These are phyloP conservation scores for Plantago major DNA, from an alignment of 257 asterid genomes.

Conservation along the genomic window DNA sequence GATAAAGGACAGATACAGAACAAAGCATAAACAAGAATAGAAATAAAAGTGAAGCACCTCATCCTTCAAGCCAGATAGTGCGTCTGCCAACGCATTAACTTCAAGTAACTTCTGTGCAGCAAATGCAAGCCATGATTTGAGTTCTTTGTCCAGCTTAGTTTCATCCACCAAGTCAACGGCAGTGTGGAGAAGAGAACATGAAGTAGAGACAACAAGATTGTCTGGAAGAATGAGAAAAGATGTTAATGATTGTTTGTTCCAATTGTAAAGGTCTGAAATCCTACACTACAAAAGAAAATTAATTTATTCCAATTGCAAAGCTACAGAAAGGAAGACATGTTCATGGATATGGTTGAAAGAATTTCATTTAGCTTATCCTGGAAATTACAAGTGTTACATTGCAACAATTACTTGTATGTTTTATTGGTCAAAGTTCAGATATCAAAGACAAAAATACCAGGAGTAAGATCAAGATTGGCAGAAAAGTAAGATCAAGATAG, in stretches of 20 bases:
- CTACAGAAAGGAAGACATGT: too few species aligned
- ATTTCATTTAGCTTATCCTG: too few species aligned
- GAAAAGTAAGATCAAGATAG: too few species aligned
- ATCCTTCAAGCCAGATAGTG: not conserved
- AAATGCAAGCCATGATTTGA: slow-evolving; percentile 3
- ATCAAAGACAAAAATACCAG: too few species aligned
- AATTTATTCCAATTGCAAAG: too few species aligned
- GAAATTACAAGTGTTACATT: too few species aligned
- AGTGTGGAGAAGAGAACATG: slow-evolving; percentile 79
- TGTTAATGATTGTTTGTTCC: not conserved
- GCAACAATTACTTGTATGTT: too few species aligned
- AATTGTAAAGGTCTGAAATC: not conserved
- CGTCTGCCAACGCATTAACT: slow-evolving; percentile 2
- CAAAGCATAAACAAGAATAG: not conserved
- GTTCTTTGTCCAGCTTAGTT: slow-evolving; percentile 41
- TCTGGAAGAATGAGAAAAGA: slow-evolving; percentile 31
- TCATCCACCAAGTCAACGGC: slow-evolving; percentile 77
- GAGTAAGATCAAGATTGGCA: too few species aligned
- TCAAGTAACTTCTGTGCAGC: slow-evolving; percentile 4
- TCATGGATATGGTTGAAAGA: too few species aligned
- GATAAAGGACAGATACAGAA: too few species aligned
- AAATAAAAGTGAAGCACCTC: not conserved
- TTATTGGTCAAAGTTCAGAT: too few species aligned
- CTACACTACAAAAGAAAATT: not conserved
- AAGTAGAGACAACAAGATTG: slow-evolving; percentile 80